Conservation (phyloP, 805 yeast species). For the Hanseniaspora guilliermondii region DNA sequence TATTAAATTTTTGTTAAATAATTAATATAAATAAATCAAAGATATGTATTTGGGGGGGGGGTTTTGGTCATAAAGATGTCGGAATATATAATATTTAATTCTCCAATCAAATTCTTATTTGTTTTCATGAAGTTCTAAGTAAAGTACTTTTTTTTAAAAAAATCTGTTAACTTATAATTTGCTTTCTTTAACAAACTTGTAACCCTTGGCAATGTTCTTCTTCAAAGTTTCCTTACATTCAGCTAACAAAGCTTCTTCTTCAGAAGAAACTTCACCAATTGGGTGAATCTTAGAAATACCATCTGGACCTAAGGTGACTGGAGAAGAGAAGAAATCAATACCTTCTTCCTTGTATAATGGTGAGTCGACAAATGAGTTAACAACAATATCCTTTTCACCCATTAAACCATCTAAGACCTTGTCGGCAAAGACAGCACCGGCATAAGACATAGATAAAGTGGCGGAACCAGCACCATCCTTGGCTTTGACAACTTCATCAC, state of each 20-base stretch:
- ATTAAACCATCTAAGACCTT: slow-evolving; percentile 52
- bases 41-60: neutral
- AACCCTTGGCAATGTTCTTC: slow-evolving; percentile 89
- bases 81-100: neutral
- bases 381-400: slow-evolving; percentile 52
- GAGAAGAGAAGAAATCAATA: slow-evolving; percentile 90
- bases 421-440: slow-evolving; percentile 67
- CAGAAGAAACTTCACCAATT: slow-evolving; percentile 57
- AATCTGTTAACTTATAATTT: slow-evolving; percentile 7
- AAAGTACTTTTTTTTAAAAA: too few relatives aligned
- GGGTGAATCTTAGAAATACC: slow-evolving; percentile 77
- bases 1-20: neutral
- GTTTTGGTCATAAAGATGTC: neutral
- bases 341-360: slow-evolving; percentile 80
- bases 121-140: neutral
- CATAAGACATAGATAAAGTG: slow-evolving; percentile 86
- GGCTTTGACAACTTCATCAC: slow-evolving; percentile 90
- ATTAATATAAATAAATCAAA: neutral
- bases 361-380: slow-evolving; percentile 64
- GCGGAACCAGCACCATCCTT: slow-evolving; percentile 92
- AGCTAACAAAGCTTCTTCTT: slow-evolving; percentile 74
- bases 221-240: slow-evolving; percentile 79
- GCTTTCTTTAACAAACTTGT: slow-evolving; percentile 62
- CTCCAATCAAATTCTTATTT: neutral
- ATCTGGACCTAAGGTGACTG: slow-evolving; percentile 81